phyloP scores from a whole-genome alignment of 306 rosid species.

The Hippophae tibetana region DNA sequence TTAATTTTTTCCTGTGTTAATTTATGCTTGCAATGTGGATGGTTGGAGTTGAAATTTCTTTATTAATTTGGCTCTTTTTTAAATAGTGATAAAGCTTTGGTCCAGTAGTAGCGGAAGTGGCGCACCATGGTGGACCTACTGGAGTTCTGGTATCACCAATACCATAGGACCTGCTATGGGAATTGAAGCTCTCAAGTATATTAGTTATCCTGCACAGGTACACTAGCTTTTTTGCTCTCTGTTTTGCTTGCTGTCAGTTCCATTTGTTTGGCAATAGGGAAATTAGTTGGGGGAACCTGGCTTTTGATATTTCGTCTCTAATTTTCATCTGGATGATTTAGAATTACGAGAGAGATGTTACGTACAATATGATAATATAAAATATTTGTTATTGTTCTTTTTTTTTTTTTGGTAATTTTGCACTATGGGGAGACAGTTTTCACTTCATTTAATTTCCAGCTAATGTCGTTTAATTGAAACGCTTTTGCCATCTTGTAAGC shows the following conservation, averaged over 20 bases:
- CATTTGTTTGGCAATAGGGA: too few species aligned
- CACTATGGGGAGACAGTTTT: too few species aligned
- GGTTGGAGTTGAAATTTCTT: constrained; percentile 4
- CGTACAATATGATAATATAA: too few species aligned
- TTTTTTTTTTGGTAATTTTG: too few species aligned
- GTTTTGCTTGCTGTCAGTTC: neutral
- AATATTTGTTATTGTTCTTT: too few species aligned
- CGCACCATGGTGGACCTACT: constrained; percentile 83
- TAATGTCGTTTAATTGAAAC: neutral
- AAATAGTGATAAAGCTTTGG: constrained; percentile 78
- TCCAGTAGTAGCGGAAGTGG: constrained; percentile 52
- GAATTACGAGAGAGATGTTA: too few species aligned
- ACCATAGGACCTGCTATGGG: constrained; percentile 99
- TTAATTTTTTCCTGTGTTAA: neutral
- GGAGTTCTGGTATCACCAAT: constrained; percentile 97
- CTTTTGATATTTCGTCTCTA: too few species aligned
- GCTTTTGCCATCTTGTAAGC: neutral
- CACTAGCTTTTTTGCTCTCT: constrained; percentile 8
- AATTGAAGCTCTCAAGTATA: constrained; percentile 90
- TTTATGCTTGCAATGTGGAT: neutral
- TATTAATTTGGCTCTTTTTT: constrained; percentile 5
- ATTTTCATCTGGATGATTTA: too few species aligned
- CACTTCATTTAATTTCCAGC: neutral
- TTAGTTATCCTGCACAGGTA: constrained; percentile 97
- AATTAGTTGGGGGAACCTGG: too few species aligned